Conservation (phyloP, 2,329 filamentous ascomycete species). For the Fusarium sublunatum region DNA sequence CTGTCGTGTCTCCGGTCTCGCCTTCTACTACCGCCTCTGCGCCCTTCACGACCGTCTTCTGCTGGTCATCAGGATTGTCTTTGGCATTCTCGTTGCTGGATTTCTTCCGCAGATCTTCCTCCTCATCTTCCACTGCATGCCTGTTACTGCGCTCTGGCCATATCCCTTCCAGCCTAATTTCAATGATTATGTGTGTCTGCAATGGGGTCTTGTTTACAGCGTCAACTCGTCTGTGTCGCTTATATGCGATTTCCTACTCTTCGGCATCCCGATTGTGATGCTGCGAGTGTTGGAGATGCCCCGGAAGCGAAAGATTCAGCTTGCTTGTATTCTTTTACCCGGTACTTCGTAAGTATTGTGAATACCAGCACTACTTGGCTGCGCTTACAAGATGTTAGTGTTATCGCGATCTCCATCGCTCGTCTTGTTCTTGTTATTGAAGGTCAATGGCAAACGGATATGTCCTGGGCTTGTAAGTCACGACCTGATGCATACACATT, state of each 20-base stretch:
- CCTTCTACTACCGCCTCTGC: conserved; percentile 62
- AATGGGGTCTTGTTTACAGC: conserved; percentile 64
- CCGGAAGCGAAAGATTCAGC: conserved; percentile 58
- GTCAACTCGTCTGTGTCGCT: conserved; percentile 63
- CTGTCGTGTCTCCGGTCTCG: conserved; percentile 63
- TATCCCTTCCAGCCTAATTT: conserved; percentile 59
- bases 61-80: conserved; percentile 51
- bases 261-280: conserved; percentile 62
- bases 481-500: not conserved
- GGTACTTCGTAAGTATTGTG: conserved; percentile 57
- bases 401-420: conserved; percentile 60
- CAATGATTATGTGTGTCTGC: conserved; percentile 57
- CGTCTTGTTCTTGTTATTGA: conserved; percentile 60
- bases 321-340: conserved; percentile 60
- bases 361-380: too few relatives aligned
- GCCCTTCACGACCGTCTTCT: conserved; percentile 52
- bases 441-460: conserved; percentile 60
- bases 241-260: conserved; percentile 62
- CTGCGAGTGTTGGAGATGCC: conserved; percentile 59
- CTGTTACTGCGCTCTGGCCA: conserved; percentile 63
- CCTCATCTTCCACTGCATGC: conserved; percentile 62
- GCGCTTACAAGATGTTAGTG: conserved; percentile 48
- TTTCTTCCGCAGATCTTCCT: conserved; percentile 62
- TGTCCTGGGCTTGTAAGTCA: conserved; percentile 58
- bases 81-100: conserved; percentile 53